Evolutionary conservation across 352 stramenopile species (phyloP), one percentile per base, ranked within the genome.

Genomic region (Phytopythium boreale): DNA sequence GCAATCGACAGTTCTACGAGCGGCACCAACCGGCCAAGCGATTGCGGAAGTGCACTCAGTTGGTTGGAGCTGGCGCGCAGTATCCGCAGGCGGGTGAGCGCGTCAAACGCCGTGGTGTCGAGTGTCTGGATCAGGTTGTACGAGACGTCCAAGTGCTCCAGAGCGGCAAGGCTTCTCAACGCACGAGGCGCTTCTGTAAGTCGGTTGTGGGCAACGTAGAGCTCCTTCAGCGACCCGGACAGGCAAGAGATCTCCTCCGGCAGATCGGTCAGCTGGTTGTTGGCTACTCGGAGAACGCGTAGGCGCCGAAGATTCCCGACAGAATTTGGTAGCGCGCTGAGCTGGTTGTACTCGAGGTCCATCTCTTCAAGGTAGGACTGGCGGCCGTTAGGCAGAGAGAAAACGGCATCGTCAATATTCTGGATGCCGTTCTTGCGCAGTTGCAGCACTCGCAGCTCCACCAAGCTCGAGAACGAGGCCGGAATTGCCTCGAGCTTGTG

Each of bases 281-380:
- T 87, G 19, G 73, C 73, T 0, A 52, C 72, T 20, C 72, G 75
- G 19, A 91, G 56, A 11, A 82, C 53, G 27, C 67, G 60, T 20
- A 93, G 71, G 47, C 72, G 75, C 2, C 49, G 69, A 27, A 86
- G 71, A 15, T 69, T 75, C 2, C 59, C 63, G 17, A 93, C 73
- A 0, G 79, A 86, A 2, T 59, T 15, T 0, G 84, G 84, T 19
- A 91, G 34, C 15, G 20, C 39, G 9, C 68, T 56, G 1, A 93
- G 49, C 12, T 71, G 65, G 62, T 93, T 93, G 68, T 91, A 84
- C 51, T 88, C 82, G 53, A 91, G 59, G 41, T 93, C 84, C 20
- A 93, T 62, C 20, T 80, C 79, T 61, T 85, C 69, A 19, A 90
- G 74, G 29, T 61, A 36, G 7, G 68, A 69, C 7, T 14, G 2